Base-by-base conservation (phyloP, 176 grass and related monocot genomes). In the Lolium multiflorum region DNA sequence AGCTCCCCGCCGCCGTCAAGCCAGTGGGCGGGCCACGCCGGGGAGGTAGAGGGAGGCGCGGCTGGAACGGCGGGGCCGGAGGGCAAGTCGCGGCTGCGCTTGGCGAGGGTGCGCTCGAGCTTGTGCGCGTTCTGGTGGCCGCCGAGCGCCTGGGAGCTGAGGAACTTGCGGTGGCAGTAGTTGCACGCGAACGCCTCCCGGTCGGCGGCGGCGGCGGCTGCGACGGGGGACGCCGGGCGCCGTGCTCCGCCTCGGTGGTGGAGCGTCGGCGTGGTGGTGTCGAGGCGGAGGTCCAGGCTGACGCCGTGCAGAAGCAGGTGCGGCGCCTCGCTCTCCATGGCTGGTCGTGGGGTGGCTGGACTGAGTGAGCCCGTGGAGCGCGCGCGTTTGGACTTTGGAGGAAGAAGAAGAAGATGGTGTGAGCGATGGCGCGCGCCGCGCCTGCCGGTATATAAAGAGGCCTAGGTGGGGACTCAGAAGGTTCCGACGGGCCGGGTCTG, bases 101-200 rank as follows among this genome's bases (percentile, higher is more conserved):
- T 96, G 54, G 96, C 88, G 62, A 98, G 88, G 57, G 86, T 96
- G 39, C 96, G 91, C 90, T 98, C 96, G 44, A 91, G 96, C 89
- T 96, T 98, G 93, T 98, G 96, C 50, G 93, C 96, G 90, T 98
- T 98, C 88, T 98, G 96, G 91, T 98, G 96, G 20, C 96, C 96
- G 60, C 93, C 96, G 47, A 98, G 91, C 35, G 96, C 96, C 81
- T 98, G 96, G 2, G 96, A 95, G 81, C 90, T 98, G 81, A 79
- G 86, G 93, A 98, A 98, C 58, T 84, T 87, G 26, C 93, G 84
- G 13, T 92, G 87, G 78, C 96, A 98, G 81, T 96, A 98, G 91
- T 92, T 96, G 93, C 96, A 98, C n/a, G 93, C 83, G 90, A 98
- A 98, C 74, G 87, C 24, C 57, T 87, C 81, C 10, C 16, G 43